Percentiles rank a stretch among this genome's conserved stretches.
Evolutionary conservation across 2,329 filamentous ascomycete genomes (phyloP).

Genomic region (Talaromyces amestolkiae): DNA sequence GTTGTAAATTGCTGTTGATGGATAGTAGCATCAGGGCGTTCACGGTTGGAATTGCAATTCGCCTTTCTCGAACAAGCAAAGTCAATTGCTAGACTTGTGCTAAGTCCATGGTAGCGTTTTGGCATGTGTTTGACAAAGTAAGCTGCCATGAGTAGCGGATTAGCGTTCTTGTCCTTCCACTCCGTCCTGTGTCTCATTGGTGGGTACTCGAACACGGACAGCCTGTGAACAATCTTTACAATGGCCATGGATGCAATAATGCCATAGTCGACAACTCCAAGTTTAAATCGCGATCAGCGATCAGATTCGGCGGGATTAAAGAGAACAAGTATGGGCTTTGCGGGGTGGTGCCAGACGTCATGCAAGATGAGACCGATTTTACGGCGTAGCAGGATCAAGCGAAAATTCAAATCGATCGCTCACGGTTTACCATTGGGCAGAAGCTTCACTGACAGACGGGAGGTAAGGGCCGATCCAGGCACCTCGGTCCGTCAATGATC

Average conservation of each 20-base stretch:
- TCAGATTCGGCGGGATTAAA: constrained; percentile 3
- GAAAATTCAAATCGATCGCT: constrained; percentile 11
- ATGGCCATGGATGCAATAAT: neutral
- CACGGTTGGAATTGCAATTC: constrained; percentile 7
- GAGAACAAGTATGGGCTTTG: constrained; percentile 9
- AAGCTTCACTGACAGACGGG: constrained; percentile 20
- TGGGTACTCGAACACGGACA: neutral
- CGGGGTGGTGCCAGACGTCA: constrained; percentile 15
- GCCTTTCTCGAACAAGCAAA: constrained; percentile 7
- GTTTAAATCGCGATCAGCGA: constrained; percentile 1
- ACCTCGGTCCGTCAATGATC: constrained; percentile 18
- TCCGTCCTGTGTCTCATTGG: neutral
- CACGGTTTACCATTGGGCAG: constrained; percentile 13
- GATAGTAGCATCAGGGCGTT: constrained; percentile 9
- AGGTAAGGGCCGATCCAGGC: constrained; percentile 27
- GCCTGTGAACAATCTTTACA: neutral
- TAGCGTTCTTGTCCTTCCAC: constrained; percentile 1
- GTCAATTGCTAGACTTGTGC: neutral
- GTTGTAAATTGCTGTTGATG: constrained; percentile 2
- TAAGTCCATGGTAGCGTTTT: neutral
- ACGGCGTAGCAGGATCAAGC: constrained; percentile 8
- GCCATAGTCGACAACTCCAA: neutral
- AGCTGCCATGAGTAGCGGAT: constrained; percentile 5
- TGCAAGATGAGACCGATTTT: constrained; percentile 17
- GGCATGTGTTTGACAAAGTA: neutral